Evolutionary conservation across 805 yeast genomes (phyloP), one percentile per base, ranked within the genome.

Genomic region (Wickerhamomyces hampshirensis): DNA sequence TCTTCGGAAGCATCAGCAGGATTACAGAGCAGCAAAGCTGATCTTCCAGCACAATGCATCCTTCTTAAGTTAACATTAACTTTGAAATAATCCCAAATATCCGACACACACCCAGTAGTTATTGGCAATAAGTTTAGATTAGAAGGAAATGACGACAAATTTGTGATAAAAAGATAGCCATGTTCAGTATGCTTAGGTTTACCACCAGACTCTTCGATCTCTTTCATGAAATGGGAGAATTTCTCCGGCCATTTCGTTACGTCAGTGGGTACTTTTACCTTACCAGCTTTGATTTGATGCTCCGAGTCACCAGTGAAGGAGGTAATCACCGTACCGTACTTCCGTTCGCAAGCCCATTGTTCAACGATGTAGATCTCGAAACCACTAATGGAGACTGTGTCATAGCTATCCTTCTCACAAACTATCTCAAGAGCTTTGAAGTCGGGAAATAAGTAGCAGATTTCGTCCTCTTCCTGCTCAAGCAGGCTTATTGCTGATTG

Each of bases 361-460:
- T 93, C 98, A 9, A 91, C 95, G 26, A 93, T 68, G 56, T 93
- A 93, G 12, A 84, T 73, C 59, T 93, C 98, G 55, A 83, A 87
- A 2, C 98, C 98, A 1, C 66, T 50, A 17, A 82, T 66, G 8
- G 60, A 62, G 5, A 77, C 59, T 36, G 66, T 69, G 31, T 73
- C 74, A 24, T 69, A 74, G 40, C 65, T 58, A 31, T 58, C 55
- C 11, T 60, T 49, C 40, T 66, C 60, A 39, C 63, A 63, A 34
- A 79, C 60, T 31, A 65, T 59, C 23, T 68, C 66, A 15, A 77
- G 62, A 0, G 82, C 80, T 35, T 69, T 67, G 38, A 71, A 63
- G 51, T 81, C 87, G 0, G 86, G 84, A 31, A 80, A 63, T 3
- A 68, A 44, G 33, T 57, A 65, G 6, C 49, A 43, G 7, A 41